Conservation (phyloP, 1,284 basidiomycete genomes). For the Puccinia coronata region DNA sequence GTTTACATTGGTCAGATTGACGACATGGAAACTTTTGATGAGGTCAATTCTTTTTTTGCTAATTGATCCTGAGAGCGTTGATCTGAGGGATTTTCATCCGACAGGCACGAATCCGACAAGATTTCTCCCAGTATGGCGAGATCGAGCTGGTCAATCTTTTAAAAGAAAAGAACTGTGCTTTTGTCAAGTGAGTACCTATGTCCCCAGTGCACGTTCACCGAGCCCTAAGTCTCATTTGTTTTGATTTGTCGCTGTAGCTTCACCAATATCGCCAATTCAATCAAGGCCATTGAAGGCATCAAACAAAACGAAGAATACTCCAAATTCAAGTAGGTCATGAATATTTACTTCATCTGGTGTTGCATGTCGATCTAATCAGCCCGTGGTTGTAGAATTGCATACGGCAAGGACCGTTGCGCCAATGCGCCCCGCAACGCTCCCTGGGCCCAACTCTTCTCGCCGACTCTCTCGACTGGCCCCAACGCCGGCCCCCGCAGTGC, state of each 20-base stretch:
- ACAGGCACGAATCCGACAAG: slow-evolving; percentile 63
- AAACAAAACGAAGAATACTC: slow-evolving; percentile 64
- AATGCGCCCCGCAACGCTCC: slow-evolving; percentile 60
- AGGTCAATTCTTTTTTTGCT: slow-evolving; percentile 15
- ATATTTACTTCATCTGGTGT: not conserved
- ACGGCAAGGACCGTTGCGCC: slow-evolving; percentile 92
- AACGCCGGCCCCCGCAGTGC: slow-evolving; percentile 47
- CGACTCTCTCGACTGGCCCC: slow-evolving; percentile 21
- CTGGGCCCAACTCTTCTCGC: slow-evolving; percentile 50
- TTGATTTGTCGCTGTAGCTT: slow-evolving; percentile 39
- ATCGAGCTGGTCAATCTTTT: slow-evolving; percentile 88
- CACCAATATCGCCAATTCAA: slow-evolving; percentile 84
- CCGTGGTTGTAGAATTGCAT: slow-evolving; percentile 65
- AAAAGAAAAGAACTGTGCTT: slow-evolving; percentile 93
- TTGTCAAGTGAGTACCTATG: slow-evolving; percentile 71
- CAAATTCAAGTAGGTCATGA: slow-evolving; percentile 53
- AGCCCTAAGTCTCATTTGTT: not conserved
- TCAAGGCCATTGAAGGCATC: slow-evolving; percentile 90
- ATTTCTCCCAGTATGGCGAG: slow-evolving; percentile 50
- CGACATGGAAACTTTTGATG: slow-evolving; percentile 22
- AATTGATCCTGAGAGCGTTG: slow-evolving; percentile 58
- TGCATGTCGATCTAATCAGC: slow-evolving; percentile 69
- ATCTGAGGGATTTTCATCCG: slow-evolving; percentile 70
- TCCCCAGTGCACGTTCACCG: slow-evolving; percentile 56
- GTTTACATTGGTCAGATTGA: slow-evolving; percentile 74